Percentiles rank a stretch among this genome's conserved stretches.
Conservation (phyloP, 352 stramenopile genomes). For the Pythium scleroteichum region DNA sequence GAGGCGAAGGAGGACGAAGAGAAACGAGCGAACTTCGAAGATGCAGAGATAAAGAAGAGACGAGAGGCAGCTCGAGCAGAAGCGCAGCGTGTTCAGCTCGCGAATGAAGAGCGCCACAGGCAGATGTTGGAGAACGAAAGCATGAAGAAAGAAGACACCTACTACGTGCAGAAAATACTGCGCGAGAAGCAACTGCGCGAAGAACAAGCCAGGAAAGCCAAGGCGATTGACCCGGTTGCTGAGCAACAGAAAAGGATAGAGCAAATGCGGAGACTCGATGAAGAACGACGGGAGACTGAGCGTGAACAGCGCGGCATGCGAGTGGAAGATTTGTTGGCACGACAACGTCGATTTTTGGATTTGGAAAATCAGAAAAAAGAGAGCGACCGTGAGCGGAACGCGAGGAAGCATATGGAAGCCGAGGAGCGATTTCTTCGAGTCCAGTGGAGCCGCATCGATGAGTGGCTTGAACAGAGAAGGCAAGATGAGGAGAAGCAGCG, state of each 20-base stretch:
- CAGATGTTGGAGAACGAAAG: conserved; percentile 30
- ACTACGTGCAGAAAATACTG: conserved; percentile 52
- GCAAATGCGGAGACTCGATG: conserved; percentile 42
- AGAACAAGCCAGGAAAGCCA: conserved; percentile 18
- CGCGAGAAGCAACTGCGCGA: conserved; percentile 33
- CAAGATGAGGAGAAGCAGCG: conserved; percentile 37
- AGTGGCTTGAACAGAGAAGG: conserved; percentile 26
- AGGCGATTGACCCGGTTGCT: conserved; percentile 35
- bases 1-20: conserved; percentile 31
- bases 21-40: neutral
- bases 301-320: conserved; percentile 42
- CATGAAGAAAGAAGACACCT: conserved; percentile 59
- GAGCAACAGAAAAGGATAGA: conserved; percentile 50
- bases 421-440: conserved; percentile 42
- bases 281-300: conserved; percentile 35
- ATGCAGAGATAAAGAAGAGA: conserved; percentile 19
- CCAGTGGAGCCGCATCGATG: conserved; percentile 39
- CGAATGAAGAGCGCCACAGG: conserved; percentile 29
- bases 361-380: conserved; percentile 35
- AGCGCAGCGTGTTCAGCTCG: conserved; percentile 31
- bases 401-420: conserved; percentile 43
- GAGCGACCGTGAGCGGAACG: conserved; percentile 37
- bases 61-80: conserved; percentile 30
- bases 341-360: conserved; percentile 43
- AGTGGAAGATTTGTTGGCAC: conserved; percentile 48